phyloP scores from a whole-genome alignment of 1,284 basidiomycete species.

The Termitomyces sp. region DNA sequence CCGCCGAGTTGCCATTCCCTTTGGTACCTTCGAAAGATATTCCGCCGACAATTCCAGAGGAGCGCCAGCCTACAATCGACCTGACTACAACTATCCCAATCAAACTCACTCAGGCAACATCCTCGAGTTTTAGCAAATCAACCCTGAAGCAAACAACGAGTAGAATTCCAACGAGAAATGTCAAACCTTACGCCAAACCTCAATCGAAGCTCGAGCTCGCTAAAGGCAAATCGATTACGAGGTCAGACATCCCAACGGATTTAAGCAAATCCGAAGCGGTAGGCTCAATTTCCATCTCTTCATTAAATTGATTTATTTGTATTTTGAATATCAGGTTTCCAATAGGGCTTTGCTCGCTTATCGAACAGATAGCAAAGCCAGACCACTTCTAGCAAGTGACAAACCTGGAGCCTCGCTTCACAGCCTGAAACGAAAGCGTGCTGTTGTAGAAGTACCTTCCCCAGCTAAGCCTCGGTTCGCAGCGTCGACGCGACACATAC shows the following conservation, averaged over 20 bases:
- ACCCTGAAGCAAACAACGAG: constrained; percentile 54
- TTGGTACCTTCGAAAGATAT: constrained; percentile 24
- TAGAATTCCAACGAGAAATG: constrained; percentile 57
- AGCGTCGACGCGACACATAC: constrained; percentile 27
- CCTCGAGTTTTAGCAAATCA: constrained; percentile 35
- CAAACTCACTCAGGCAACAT: constrained; percentile 9
- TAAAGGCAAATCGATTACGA: constrained; percentile 15
- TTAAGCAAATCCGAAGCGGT: constrained; percentile 4
- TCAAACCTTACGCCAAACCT: constrained; percentile 60
- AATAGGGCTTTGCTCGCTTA: background rate
- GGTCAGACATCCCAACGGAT: constrained; percentile 16
- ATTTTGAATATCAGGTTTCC: background rate
- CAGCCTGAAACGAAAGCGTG: constrained; percentile 36
- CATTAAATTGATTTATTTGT: background rate
- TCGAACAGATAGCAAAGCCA: background rate
- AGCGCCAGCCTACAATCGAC: constrained; percentile 15
- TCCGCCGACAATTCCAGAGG: constrained; percentile 28
- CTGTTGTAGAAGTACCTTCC: constrained; percentile 21
- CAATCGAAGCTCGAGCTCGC: constrained; percentile 15
- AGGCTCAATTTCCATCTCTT: background rate
- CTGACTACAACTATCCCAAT: constrained; percentile 9
- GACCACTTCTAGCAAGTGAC: background rate
- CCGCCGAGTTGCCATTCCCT: constrained; percentile 41
- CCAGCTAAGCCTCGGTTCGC: constrained; percentile 26
- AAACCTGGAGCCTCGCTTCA: constrained; percentile 12